Percentiles rank a stretch among this genome's conserved stretches.
Evolutionary conservation across 805 yeast species (phyloP).

Genomic region (Ogataea ganodermae): DNA sequence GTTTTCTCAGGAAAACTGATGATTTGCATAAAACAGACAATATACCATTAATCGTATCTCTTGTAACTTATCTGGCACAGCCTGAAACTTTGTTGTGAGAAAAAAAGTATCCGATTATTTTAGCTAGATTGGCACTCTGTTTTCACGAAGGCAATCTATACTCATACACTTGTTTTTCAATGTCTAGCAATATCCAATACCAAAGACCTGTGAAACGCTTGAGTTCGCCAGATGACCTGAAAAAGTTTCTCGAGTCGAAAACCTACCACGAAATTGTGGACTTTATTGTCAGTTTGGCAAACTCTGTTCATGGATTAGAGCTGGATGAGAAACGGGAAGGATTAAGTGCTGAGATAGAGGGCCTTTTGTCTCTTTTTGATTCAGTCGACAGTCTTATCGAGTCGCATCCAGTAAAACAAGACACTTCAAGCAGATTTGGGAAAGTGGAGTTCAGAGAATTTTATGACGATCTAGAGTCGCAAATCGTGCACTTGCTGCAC

Average conservation of each 20-base stretch:
- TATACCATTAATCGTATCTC: too few relatives aligned
- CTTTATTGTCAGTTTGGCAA: constrained; percentile 61
- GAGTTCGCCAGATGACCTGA: constrained; percentile 52
- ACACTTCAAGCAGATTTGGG: constrained; percentile 81
- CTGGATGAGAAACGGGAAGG: constrained; percentile 25
- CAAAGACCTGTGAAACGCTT: constrained; percentile 27
- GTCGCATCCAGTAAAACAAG: constrained; percentile 65
- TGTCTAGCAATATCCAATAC: background rate
- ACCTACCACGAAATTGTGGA: constrained; percentile 51
- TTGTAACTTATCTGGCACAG: too few relatives aligned
- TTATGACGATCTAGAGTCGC: constrained; percentile 59
- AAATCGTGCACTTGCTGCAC: constrained; percentile 26
- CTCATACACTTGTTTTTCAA: background rate
- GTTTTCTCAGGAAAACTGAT: background rate
- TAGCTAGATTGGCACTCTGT: too few relatives aligned
- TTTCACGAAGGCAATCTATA: background rate
- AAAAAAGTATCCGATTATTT: too few relatives aligned
- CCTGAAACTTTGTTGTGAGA: too few relatives aligned
- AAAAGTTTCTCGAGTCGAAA: constrained; percentile 54
- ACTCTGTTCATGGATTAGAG: constrained; percentile 51
- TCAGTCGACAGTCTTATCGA: constrained; percentile 47
- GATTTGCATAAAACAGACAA: too few relatives aligned
- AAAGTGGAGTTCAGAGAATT: constrained; percentile 85
- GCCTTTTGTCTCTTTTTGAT: constrained; percentile 45
- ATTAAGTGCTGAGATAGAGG: constrained; percentile 20